phyloP scores from a whole-genome alignment of 108 stramenopile species.

The Stephanodiscus minutulus region DNA sequence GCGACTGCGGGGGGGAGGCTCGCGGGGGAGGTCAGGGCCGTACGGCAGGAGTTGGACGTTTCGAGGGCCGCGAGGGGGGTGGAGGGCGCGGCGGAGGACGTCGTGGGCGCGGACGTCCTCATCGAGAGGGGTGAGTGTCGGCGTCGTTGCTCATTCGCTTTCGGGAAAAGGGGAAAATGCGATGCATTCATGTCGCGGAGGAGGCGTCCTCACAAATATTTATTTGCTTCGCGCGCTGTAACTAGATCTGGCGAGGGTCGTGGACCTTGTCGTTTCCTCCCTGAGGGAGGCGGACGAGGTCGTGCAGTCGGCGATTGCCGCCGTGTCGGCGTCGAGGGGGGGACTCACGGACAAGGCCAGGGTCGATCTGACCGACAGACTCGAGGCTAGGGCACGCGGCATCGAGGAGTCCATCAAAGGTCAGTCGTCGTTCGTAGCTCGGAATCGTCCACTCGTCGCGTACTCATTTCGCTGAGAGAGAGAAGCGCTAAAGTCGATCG shows the following conservation, averaged over 20 bases:
- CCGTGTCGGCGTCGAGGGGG: conserved; percentile 11
- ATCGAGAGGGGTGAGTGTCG: conserved; percentile 28
- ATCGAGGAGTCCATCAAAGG: conserved; percentile 18
- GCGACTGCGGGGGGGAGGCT: conserved; percentile 2
- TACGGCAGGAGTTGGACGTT: conserved; percentile 16
- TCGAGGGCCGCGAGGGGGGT: conserved; percentile 17
- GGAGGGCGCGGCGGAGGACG: conserved; percentile 20
- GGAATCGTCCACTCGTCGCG: not conserved
- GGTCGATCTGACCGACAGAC: not conserved
- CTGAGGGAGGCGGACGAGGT: conserved; percentile 25
- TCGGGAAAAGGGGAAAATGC: too few relatives aligned
- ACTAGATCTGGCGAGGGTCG: conserved; percentile 20
- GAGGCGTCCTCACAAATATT: not conserved
- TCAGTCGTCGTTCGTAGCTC: not conserved
- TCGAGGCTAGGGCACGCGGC: conserved; percentile 13
- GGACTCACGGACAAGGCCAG: conserved; percentile 12
- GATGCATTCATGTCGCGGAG: too few relatives aligned
- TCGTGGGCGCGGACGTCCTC: conserved; percentile 6
- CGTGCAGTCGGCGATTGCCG: conserved; percentile 1
- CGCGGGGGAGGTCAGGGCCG: conserved; percentile 10
- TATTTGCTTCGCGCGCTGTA: not conserved
- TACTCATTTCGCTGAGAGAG: too few relatives aligned
- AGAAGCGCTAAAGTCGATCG: not conserved
- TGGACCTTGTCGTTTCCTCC: conserved; percentile 14
- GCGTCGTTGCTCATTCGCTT: too few relatives aligned